Conservation (phyloP, 441 rosid species). For the Erodium moschatum region DNA sequence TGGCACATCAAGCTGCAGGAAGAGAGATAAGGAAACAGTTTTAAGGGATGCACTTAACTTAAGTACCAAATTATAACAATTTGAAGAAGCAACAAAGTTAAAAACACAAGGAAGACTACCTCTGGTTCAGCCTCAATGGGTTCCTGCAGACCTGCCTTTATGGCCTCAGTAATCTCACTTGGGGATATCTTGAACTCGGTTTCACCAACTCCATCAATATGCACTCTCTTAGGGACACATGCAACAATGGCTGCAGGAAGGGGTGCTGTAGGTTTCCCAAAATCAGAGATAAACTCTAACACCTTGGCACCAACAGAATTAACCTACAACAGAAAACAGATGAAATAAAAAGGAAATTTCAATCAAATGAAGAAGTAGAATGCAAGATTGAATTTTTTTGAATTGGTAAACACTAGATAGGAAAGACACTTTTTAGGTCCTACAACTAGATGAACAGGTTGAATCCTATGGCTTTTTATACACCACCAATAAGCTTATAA, state of each 20-base stretch:
- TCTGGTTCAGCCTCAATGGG: constrained; percentile 98
- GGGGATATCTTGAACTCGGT: constrained; percentile 73
- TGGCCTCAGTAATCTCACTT: constrained; percentile 60
- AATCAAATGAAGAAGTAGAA: constrained; percentile 1
- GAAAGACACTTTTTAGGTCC: not conserved
- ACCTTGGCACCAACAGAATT: constrained; percentile 88
- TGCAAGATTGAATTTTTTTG: not conserved
- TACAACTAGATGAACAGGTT: not conserved
- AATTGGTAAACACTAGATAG: not conserved
- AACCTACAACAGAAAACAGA: constrained; percentile 43
- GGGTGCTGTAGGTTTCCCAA: constrained; percentile 86
- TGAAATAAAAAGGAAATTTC: constrained; percentile 6
- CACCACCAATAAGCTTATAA: not conserved
- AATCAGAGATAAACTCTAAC: constrained; percentile 84
- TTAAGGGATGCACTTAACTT: constrained; percentile 19
- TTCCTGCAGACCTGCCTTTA: constrained; percentile 67
- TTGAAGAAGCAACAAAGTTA: constrained; percentile 21
- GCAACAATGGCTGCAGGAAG: constrained; percentile 98
- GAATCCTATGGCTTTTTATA: not conserved
- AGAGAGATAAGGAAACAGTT: constrained; percentile 21
- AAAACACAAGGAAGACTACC: constrained; percentile 37
- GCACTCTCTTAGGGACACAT: constrained; percentile 85
- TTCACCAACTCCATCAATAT: constrained; percentile 76
- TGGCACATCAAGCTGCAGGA: constrained; percentile 94
- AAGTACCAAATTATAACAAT: constrained; percentile 18